These are phyloP conservation scores for Plantago rigida DNA, from an alignment of 305 asterid species.

Conservation along the genomic window DNA sequence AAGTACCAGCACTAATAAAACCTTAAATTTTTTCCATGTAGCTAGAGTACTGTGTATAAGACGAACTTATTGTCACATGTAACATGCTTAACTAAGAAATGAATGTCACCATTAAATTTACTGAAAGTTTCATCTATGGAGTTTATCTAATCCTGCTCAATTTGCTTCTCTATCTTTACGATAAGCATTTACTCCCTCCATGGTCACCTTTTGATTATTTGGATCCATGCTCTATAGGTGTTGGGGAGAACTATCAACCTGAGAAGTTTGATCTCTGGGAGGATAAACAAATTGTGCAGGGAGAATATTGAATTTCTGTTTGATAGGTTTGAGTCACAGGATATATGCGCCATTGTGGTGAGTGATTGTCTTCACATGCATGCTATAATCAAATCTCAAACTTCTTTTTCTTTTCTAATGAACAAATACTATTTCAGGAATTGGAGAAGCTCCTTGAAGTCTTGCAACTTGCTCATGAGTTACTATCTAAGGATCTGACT, in stretches of 20 bases:
- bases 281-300: constrained; percentile 80
- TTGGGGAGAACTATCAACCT: constrained; percentile 92
- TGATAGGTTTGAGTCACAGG: constrained; percentile 91
- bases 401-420: constrained; percentile 22
- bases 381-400: constrained; percentile 18
- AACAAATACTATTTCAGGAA: constrained; percentile 51
- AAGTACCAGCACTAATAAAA: no score
- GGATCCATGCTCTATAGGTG: constrained; percentile 44
- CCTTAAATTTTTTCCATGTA: no score
- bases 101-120: no score
- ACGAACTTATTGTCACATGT: no score
- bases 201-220: constrained; percentile 12
- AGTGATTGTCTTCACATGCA: constrained; percentile 27
- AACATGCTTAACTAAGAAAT: no score
- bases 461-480: constrained; percentile 73
- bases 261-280: constrained; percentile 79
- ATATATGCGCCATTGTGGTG: constrained; percentile 87
- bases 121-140: no score
- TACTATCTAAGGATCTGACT: constrained; percentile 63
- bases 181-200: constrained; percentile 2
- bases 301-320: constrained; percentile 87
- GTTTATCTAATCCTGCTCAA: background rate
- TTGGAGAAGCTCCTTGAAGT: constrained; percentile 75
- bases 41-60: no score
- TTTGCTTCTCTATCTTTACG: background rate